These are phyloP conservation scores for Scheffersomyces titani DNA, from an alignment of 1,139 yeast species.

Conservation along the genomic window DNA sequence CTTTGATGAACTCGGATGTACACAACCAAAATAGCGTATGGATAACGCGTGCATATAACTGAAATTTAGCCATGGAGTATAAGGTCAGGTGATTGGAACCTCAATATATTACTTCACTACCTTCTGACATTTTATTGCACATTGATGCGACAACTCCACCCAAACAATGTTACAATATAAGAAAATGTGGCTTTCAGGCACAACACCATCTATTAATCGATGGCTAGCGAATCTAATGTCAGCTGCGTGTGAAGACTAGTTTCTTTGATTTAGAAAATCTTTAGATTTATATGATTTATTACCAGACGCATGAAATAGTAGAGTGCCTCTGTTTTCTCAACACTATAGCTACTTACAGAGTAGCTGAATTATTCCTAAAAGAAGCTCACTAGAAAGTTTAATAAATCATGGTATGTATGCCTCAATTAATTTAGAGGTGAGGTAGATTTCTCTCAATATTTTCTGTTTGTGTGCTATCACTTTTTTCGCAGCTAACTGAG, in stretches of 20 bases:
- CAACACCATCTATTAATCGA: no score
- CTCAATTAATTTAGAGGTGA: not conserved
- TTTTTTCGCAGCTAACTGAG: not conserved
- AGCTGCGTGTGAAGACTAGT: no score
- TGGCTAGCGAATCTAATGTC: no score
- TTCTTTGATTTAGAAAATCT: no score
- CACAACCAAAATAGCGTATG: not conserved
- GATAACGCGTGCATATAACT: not conserved
- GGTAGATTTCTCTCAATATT: not conserved
- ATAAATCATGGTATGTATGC: no score
- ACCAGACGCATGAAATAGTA: not conserved
- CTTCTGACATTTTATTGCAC: not conserved
- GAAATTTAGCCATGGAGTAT: not conserved
- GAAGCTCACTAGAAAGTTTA: not conserved
- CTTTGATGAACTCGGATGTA: slow-evolving; percentile 1
- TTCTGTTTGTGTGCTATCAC: no score
- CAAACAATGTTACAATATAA: no score
- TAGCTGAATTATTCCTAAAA: not conserved
- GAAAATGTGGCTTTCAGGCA: no score
- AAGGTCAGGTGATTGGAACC: not conserved
- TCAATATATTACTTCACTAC: no score
- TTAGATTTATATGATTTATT: no score
- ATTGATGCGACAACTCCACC: no score
- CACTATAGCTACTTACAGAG: not conserved
- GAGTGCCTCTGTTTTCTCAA: not conserved